phyloP scores from a whole-genome alignment of 805 yeast genomes.

The Yamadazyma akitaensis region DNA sequence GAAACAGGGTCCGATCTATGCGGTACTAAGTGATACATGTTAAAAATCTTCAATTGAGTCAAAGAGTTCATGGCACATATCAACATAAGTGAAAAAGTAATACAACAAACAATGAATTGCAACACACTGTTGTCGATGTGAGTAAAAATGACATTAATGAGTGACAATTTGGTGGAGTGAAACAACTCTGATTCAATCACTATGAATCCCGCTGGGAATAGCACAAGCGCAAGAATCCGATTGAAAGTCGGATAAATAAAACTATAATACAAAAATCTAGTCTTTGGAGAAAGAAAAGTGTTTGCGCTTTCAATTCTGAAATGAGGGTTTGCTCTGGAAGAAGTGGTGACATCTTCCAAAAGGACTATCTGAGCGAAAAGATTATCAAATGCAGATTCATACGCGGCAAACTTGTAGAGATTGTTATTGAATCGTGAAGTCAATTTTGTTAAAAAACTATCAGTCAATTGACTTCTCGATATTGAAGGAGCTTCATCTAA shows the following conservation, averaged over 20 bases:
- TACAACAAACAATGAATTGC: conserved; percentile 38
- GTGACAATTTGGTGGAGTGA: conserved; percentile 64
- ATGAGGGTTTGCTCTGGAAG: conserved; percentile 25
- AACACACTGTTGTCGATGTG: conserved; percentile 23
- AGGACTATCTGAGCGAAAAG: conserved; percentile 46
- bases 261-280: conserved; percentile 40
- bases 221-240: conserved; percentile 39
- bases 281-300: conserved; percentile 34
- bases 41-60: conserved; percentile 65
- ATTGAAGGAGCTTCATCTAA: conserved; percentile 19
- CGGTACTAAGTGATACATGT: conserved; percentile 71
- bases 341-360: conserved; percentile 56
- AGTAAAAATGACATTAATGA: conserved; percentile 50
- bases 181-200: conserved; percentile 72
- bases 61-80: conserved; percentile 63
- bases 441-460: conserved; percentile 46
- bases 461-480: conserved; percentile 33
- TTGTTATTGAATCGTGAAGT: conserved; percentile 51
- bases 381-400: conserved; percentile 54
- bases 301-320: conserved; percentile 20
- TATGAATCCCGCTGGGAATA: conserved; percentile 46
- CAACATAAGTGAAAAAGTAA: conserved; percentile 62
- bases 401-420: conserved; percentile 50
- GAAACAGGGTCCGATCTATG: conserved; percentile 72
- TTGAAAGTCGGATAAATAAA: conserved; percentile 45